Percentiles rank a stretch among this genome's conserved stretches.
Conservation (phyloP, 108 stramenopile species). For the Stephanodiscus minutulus region DNA sequence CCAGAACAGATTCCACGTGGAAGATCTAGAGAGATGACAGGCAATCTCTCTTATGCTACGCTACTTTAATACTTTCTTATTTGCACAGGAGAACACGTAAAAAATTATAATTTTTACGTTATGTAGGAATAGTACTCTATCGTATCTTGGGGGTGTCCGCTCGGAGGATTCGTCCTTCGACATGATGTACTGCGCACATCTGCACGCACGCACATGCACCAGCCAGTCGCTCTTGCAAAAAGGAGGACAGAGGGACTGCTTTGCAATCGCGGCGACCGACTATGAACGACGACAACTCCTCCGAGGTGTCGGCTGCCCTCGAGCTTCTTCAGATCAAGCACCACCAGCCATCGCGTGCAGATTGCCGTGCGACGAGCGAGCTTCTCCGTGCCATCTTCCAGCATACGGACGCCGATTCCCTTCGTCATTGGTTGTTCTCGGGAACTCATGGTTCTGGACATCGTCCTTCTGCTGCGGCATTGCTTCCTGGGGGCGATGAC, state of each 20-base stretch:
- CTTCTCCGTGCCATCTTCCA: background rate
- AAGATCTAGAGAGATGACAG: no score
- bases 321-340: background rate
- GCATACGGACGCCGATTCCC: background rate
- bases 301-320: background rate
- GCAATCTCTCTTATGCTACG: no score
- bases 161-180: no score
- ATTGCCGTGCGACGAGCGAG: background rate
- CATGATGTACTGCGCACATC: no score
- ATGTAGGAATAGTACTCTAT: no score
- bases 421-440: background rate
- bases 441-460: background rate
- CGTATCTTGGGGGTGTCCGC: no score
- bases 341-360: background rate
- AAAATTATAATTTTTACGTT: no score
- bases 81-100: no score
- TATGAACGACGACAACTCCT: background rate
- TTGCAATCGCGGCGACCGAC: background rate
- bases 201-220: no score
- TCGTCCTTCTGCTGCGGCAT: background rate
- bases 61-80: no score
- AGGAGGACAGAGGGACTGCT: background rate
- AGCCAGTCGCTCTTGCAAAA: no score
- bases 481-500: background rate
- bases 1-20: no score